Conservation (phyloP, 805 yeast species). For the Kluyveromyces nonfermentans region DNA sequence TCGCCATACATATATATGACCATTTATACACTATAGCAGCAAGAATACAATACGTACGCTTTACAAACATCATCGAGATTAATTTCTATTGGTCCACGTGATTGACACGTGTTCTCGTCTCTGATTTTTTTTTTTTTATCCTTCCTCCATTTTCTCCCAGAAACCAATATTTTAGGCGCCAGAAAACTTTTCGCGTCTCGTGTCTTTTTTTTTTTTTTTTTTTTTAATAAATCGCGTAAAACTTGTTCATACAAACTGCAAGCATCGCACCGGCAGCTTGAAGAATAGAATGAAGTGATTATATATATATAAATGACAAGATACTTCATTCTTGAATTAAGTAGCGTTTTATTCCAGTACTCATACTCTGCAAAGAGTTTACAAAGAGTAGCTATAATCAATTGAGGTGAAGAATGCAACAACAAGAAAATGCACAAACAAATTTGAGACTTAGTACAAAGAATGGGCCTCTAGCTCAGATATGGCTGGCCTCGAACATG, state of each 20-base stretch:
- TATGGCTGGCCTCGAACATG: slow-evolving; percentile 88
- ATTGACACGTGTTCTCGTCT: too few species aligned
- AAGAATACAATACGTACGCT: too few species aligned
- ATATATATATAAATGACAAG: not conserved
- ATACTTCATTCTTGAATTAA: not conserved
- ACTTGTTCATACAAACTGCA: too few species aligned
- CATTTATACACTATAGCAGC: not conserved
- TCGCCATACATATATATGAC: not conserved
- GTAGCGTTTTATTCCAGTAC: too few species aligned
- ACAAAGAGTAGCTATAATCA: not conserved
- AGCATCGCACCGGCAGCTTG: not conserved
- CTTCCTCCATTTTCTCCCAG: not conserved
- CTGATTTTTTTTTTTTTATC: not conserved
- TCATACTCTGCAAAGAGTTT: too few species aligned
- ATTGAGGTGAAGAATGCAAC: not conserved
- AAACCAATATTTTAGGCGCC: not conserved
- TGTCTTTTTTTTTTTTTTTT: not conserved
- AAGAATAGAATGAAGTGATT: too few species aligned
- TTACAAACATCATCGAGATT: too few species aligned
- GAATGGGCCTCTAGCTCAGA: slow-evolving; percentile 80
- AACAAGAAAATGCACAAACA: not conserved
- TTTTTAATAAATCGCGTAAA: not conserved
- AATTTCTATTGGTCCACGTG: too few species aligned
- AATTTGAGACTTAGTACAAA: slow-evolving; percentile 32
- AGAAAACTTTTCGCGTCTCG: not conserved